Evolutionary conservation across 2,329 filamentous ascomycete species (phyloP).

Genomic region (Alternaria longipes): DNA sequence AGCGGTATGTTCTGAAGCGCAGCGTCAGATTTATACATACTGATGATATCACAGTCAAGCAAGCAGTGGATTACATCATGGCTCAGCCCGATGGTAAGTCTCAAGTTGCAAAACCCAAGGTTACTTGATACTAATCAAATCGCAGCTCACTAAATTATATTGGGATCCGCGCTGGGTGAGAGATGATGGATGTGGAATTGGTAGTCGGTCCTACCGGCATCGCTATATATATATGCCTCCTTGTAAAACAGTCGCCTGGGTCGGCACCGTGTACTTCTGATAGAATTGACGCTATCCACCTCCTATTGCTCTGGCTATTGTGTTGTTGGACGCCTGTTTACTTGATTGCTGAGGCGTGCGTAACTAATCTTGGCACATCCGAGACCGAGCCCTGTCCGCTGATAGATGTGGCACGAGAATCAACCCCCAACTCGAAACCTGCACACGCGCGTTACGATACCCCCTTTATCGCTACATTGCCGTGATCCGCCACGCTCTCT

Average conservation of each 20-base stretch:
- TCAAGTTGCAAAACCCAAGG: conserved; percentile 31
- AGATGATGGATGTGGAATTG: conserved; percentile 41
- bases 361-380: conserved; percentile 29
- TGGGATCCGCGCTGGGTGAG: conserved; percentile 27
- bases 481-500: conserved; percentile 20
- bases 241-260: conserved; percentile 51
- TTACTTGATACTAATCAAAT: conserved; percentile 29
- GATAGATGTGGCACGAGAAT: conserved; percentile 38
- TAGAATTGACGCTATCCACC: conserved; percentile 48
- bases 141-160: conserved; percentile 46
- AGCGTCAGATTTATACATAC: conserved; percentile 21
- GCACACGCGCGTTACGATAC: conserved; percentile 28
- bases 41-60: conserved; percentile 73
- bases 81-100: conserved; percentile 87
- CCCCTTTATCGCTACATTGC: conserved; percentile 28
- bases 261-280: conserved; percentile 49
- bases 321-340: conserved; percentile 14
- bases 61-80: conserved; percentile 94
- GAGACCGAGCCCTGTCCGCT: conserved; percentile 24
- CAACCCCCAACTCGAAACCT: conserved; percentile 29
- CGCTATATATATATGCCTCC: conserved; percentile 51
- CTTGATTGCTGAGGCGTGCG: conserved; percentile 21
- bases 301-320: conserved; percentile 21
- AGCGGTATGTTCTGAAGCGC: conserved; percentile 71
- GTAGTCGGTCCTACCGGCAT: conserved; percentile 43